Evolutionary conservation across 78 protist genomes (phyloP).

Genomic region (Speleostelium caveatum): DNA sequence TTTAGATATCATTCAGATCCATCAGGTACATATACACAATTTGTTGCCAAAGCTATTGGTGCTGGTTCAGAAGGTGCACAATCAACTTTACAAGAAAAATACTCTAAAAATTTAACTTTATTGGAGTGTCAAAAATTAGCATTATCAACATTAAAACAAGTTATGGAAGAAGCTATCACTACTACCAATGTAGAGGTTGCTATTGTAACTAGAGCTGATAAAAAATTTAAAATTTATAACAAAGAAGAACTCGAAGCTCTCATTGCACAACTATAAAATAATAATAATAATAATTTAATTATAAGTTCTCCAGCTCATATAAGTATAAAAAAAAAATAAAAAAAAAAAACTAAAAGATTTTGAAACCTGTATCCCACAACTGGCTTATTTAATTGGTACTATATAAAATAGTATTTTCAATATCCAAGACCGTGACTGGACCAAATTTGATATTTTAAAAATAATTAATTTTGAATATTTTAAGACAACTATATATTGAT

Average conservation of each 20-base stretch:
- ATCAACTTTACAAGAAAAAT: slow-evolving; percentile 92
- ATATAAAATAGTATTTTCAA: too few relatives aligned
- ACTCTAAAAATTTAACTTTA: slow-evolving; percentile 93
- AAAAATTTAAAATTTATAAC: slow-evolving; percentile 67
- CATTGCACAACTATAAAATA: slow-evolving; percentile 57
- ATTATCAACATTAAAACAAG: slow-evolving; percentile 94
- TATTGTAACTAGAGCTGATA: slow-evolving; percentile 28
- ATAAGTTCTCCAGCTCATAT: too few relatives aligned
- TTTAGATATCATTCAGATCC: slow-evolving; percentile 97
- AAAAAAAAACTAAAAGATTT: too few relatives aligned
- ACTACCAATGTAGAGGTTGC: slow-evolving; percentile 93
- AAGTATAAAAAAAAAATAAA: too few relatives aligned
- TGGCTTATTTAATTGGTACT: too few relatives aligned
- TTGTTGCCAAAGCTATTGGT: slow-evolving; percentile 98
- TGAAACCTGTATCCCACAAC: too few relatives aligned
- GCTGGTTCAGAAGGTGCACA: slow-evolving; percentile 99
- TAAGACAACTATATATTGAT: too few relatives aligned
- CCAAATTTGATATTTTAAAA: too few relatives aligned
- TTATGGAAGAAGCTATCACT: slow-evolving; percentile 98
- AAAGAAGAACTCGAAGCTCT: slow-evolving; percentile 85
- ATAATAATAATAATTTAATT: too few relatives aligned
- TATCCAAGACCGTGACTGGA: too few relatives aligned
- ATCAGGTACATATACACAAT: slow-evolving; percentile 94
- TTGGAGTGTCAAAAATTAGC: slow-evolving; percentile 94
- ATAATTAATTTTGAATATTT: too few relatives aligned